phyloP scores from a whole-genome alignment of 1,284 basidiomycete species.

The Singerocomus inundabilis region DNA sequence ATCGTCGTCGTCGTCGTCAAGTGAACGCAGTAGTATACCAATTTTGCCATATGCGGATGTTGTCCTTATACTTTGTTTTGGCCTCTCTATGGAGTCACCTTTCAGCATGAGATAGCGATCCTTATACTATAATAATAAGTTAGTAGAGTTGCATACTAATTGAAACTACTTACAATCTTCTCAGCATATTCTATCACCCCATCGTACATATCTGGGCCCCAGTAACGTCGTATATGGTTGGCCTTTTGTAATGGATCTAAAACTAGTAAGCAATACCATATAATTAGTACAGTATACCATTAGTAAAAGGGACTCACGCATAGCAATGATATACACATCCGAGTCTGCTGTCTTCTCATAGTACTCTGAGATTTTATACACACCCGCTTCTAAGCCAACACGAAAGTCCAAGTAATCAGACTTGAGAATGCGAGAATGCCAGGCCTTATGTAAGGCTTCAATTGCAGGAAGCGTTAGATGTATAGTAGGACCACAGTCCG shows the following conservation, averaged over 20 bases:
- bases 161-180: conserved; percentile 9
- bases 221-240: conserved; percentile 14
- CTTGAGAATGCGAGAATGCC: conserved; percentile 4
- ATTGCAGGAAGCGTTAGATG: conserved; percentile 21
- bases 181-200: conserved; percentile 5
- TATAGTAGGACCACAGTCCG: conserved; percentile 6
- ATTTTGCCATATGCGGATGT: too few relatives aligned
- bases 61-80: too few relatives aligned
- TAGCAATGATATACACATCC: conserved; percentile 17
- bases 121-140: conserved; percentile 9
- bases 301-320: conserved; percentile 24
- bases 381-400: conserved; percentile 20
- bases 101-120: too few relatives aligned
- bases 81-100: too few relatives aligned
- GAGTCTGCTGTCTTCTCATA: conserved; percentile 6
- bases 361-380: conserved; percentile 30
- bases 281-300: conserved; percentile 20
- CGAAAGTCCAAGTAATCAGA: conserved; percentile 19
- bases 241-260: conserved; percentile 18
- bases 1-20: neutral
- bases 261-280: conserved; percentile 12
- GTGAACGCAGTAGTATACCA: too few relatives aligned
- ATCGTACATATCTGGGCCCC: conserved; percentile 8
- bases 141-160: neutral
- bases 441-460: conserved; percentile 26